phyloP scores from a whole-genome alignment of 495 filamentous ascomycete genomes.

The Filosporella fistucella region DNA sequence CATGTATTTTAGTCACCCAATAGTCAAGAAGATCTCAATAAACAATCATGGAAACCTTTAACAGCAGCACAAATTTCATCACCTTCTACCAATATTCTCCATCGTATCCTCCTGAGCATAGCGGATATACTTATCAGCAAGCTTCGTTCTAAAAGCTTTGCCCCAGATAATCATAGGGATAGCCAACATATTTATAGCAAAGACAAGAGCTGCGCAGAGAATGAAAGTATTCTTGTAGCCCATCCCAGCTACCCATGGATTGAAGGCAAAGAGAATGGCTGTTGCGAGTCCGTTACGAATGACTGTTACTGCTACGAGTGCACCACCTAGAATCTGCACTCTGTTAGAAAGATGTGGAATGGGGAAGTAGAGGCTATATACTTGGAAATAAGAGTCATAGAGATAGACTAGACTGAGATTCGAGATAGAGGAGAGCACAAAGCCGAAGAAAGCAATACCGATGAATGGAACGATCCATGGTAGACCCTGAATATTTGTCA shows the following conservation, averaged over 20 bases:
- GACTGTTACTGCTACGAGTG: slow-evolving; percentile 29
- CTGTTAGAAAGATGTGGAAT: no score
- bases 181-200: not conserved
- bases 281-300: slow-evolving; percentile 29
- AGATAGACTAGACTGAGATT: not conserved
- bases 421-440: not conserved
- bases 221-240: slow-evolving; percentile 27
- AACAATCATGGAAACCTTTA: no score
- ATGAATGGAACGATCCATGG: not conserved
- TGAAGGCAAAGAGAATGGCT: slow-evolving; percentile 29
- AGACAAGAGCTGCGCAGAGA: not conserved
- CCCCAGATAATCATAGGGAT: not conserved
- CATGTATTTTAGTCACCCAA: no score
- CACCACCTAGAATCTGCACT: slow-evolving; percentile 30
- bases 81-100: no score
- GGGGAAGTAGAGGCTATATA: no score
- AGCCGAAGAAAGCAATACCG: not conserved
- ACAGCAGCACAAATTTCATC: no score
- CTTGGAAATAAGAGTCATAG: not conserved
- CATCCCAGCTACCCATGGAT: slow-evolving; percentile 28
- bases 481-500: not conserved
- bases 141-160: not conserved
- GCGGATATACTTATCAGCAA: not conserved
- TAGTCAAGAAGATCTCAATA: no score
- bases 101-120: no score